Percentiles rank a stretch among this genome's conserved stretches.
phyloP scores from a whole-genome alignment of 1,284 basidiomycete species.

The Hemileia vastatrix region DNA sequence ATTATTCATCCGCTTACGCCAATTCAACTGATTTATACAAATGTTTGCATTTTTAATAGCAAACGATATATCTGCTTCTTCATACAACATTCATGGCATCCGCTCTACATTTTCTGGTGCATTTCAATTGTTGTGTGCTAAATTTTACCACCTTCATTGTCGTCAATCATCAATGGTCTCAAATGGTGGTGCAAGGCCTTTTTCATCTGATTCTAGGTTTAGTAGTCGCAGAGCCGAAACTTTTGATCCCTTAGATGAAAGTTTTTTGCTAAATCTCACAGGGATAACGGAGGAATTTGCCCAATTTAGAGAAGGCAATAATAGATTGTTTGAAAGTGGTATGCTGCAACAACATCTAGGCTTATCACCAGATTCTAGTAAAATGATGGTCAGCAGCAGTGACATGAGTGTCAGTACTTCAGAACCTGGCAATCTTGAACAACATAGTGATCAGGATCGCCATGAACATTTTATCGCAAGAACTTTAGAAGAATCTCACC shows the following conservation, averaged over 20 bases:
- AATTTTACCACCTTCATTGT: conserved; percentile 50
- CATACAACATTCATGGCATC: conserved; percentile 72
- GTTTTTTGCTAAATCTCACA: conserved; percentile 8
- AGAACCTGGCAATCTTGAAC: too few species aligned
- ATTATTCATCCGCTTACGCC: conserved; percentile 14
- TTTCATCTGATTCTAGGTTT: conserved; percentile 1
- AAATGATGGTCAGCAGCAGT: too few species aligned
- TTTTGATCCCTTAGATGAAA: conserved; percentile 9
- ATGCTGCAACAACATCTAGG: conserved; percentile 7
- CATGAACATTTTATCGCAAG: too few species aligned
- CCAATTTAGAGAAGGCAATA: conserved; percentile 6
- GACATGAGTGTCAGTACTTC: too few species aligned
- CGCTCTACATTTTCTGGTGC: conserved; percentile 76
- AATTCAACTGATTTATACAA: neutral
- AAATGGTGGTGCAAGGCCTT: neutral
- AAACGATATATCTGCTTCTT: conserved; percentile 86
- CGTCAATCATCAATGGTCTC: conserved; percentile 1
- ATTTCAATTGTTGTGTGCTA: conserved; percentile 66
- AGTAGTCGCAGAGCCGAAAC: neutral
- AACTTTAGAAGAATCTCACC: too few species aligned
- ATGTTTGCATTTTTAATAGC: conserved; percentile 48
- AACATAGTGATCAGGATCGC: too few species aligned
- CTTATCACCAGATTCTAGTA: conserved; percentile 1
- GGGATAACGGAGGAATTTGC: conserved; percentile 14
- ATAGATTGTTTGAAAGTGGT: conserved; percentile 6